Evolutionary conservation across 2,329 filamentous ascomycete genomes (phyloP), one percentile per base, ranked within the genome.

Genomic region (Podosphaera aphanis): DNA sequence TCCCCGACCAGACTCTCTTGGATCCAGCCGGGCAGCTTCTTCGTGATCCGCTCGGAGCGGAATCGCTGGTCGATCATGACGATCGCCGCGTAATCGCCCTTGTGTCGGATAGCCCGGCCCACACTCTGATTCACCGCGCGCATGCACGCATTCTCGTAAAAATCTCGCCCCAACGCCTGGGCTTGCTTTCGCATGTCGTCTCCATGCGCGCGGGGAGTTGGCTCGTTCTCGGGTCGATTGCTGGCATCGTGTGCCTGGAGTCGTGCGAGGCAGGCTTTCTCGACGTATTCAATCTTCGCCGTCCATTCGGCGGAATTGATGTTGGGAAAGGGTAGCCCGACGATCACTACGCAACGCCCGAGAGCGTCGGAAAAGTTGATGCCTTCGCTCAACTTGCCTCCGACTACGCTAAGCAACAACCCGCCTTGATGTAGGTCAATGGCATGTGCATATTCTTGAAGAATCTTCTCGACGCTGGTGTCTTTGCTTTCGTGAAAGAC

Each of bases 281-380:
- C 83, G 11, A 95, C 74, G 58, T 94, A 86, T 57, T 83, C 77
- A 57, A 90, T 76, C 60, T 88, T 88, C 0, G 88, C 84, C 60
- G 83, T 85, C 88, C 88, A 95, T 56, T 94, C 84, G 1, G 85
- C 77, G 8, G 81, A 84, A 53, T 82, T 74, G 45, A 85, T 77
- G 54, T 95, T 98, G 0, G 90, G 85, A 54, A 92, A 98, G 0
- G 90, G 90, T 3, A 98, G 65, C 0, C 90, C 90, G 13, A 95
- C 74, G n/a, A 95, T 80, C 13, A 93, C 66, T 7, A 98, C 85
- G 46, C 83, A 88, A 21, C 90, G 77, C 1, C 90, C 90, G 0
- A 98, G 74, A 2, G 71, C 69, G 62, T 98, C 86, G 0, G 83
- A 88, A 64, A 98, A 98, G 63, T 98, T 98, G 64, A 98, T 98